Conservation (phyloP, 495 filamentous ascomycete genomes). For the Penicillium fimorum region DNA sequence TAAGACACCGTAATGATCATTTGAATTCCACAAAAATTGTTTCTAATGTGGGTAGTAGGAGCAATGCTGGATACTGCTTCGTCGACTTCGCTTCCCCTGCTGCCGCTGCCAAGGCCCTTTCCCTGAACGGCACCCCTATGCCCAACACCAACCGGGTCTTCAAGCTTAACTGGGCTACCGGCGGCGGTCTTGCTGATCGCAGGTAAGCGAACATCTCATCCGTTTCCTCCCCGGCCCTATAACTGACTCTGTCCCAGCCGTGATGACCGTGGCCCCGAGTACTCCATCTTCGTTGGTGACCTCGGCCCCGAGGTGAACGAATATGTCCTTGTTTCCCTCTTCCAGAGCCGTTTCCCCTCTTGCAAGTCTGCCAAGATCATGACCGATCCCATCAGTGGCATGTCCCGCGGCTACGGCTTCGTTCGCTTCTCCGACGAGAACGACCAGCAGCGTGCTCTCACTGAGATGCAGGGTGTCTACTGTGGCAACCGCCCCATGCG, state of each 20-base stretch:
- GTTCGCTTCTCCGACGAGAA: conserved; percentile 92
- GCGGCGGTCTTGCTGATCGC: conserved; percentile 90
- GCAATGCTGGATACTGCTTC: conserved; percentile 98
- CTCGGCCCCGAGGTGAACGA: conserved; percentile 98
- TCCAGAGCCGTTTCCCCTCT: conserved; percentile 91
- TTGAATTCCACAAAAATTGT: conserved; percentile 17
- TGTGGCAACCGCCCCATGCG: conserved; percentile 99
- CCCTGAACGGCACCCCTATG: conserved; percentile 84
- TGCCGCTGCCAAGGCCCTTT: conserved; percentile 85
- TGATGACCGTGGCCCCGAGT: conserved; percentile 95
- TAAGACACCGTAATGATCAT: conserved; percentile 48
- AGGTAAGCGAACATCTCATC: conserved; percentile 56
- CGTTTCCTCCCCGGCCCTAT: neutral
- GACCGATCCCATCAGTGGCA: conserved; percentile 96
- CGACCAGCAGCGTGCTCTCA: conserved; percentile 91
- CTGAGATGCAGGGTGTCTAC: conserved; percentile 99
- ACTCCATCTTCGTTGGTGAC: conserved; percentile 96
- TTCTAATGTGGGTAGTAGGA: conserved; percentile 59
- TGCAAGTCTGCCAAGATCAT: conserved; percentile 99
- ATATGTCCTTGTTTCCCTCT: conserved; percentile 93
- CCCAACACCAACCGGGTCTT: conserved; percentile 94
- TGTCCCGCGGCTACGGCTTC: conserved; percentile 97
- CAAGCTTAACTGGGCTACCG: conserved; percentile 99
- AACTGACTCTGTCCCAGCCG: conserved; percentile 48
- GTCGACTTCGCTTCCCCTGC: conserved; percentile 85